Conservation (phyloP, 352 stramenopile genomes). For the Blastocystis sp. region DNA sequence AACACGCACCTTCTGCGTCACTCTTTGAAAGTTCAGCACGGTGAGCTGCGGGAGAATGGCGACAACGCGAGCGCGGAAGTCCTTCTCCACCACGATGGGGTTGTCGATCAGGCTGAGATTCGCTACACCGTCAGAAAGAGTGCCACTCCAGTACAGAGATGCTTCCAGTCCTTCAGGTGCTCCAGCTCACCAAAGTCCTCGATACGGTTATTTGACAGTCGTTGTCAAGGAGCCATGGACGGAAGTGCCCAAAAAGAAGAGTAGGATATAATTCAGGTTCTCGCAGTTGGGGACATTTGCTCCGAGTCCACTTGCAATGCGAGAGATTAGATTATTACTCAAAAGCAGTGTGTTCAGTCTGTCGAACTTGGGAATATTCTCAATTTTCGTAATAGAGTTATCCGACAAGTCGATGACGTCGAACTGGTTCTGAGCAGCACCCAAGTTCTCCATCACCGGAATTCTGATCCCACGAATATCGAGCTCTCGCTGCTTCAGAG, state of each 20-base stretch:
- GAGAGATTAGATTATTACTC: conserved; percentile 50
- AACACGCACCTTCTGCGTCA: conserved; percentile 39
- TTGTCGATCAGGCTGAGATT: conserved; percentile 64
- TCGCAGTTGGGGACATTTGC: conserved; percentile 43
- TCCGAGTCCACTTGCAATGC: conserved; percentile 21
- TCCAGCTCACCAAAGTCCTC: conserved; percentile 58
- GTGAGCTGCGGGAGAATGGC: conserved; percentile 62
- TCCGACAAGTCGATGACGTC: conserved; percentile 68
- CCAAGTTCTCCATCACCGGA: conserved; percentile 64
- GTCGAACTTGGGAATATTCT: conserved; percentile 68
- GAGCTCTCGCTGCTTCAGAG: conserved; percentile 54
- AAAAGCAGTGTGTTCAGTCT: conserved; percentile 62
- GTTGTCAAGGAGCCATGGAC: conserved; percentile 13
- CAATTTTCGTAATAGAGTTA: conserved; percentile 59
- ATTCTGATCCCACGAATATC: conserved; percentile 65
- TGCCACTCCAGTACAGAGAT: neutral
- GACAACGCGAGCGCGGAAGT: conserved; percentile 58
- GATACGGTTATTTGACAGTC: conserved; percentile 69
- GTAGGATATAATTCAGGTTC: conserved; percentile 62
- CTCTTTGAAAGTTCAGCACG: conserved; percentile 65
- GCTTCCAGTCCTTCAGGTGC: conserved; percentile 63
- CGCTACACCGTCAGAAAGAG: neutral
- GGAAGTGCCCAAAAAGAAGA: neutral
- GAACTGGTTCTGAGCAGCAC: conserved; percentile 66
- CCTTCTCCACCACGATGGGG: conserved; percentile 41